Percentiles rank a stretch among this genome's conserved stretches.
Conservation (phyloP, 495 filamentous ascomycete genomes). For the Friedmanniomyces endolithicus region DNA sequence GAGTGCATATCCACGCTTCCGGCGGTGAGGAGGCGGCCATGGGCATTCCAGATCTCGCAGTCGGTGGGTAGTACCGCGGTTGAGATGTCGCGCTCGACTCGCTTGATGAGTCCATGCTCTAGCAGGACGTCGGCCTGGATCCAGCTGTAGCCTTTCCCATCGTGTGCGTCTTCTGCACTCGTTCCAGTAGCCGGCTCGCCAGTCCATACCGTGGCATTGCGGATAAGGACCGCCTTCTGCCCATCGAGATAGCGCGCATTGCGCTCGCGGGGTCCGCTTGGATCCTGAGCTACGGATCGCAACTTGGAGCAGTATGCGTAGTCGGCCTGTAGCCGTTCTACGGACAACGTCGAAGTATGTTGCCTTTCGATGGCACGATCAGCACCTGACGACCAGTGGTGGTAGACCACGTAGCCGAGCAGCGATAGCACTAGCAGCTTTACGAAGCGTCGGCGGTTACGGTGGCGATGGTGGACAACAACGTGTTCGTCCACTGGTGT, state of each 20-base stretch:
- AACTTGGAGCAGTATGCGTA: constrained; percentile 18
- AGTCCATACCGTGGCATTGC: constrained; percentile 25
- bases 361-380: not conserved
- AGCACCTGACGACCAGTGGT: not conserved
- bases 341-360: constrained; percentile 8
- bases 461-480: not conserved
- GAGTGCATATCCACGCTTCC: constrained; percentile 59
- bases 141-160: constrained; percentile 21
- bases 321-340: constrained; percentile 13
- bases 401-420: not conserved
- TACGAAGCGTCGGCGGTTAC: not conserved
- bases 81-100: constrained; percentile 10
- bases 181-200: constrained; percentile 18
- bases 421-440: not conserved
- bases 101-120: constrained; percentile 21
- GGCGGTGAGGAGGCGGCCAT: constrained; percentile 46
- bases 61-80: constrained; percentile 5
- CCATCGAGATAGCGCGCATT: constrained; percentile 21
- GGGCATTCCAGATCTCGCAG: constrained; percentile 35
- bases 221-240: constrained; percentile 18
- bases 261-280: constrained; percentile 11
- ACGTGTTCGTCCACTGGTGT: constrained; percentile 2
- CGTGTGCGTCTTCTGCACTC: constrained; percentile 14
- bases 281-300: constrained; percentile 8
- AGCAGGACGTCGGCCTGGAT: constrained; percentile 21